Conservation (phyloP, 2,329 filamentous ascomycete species). For the Hypoxylon sp. region DNA sequence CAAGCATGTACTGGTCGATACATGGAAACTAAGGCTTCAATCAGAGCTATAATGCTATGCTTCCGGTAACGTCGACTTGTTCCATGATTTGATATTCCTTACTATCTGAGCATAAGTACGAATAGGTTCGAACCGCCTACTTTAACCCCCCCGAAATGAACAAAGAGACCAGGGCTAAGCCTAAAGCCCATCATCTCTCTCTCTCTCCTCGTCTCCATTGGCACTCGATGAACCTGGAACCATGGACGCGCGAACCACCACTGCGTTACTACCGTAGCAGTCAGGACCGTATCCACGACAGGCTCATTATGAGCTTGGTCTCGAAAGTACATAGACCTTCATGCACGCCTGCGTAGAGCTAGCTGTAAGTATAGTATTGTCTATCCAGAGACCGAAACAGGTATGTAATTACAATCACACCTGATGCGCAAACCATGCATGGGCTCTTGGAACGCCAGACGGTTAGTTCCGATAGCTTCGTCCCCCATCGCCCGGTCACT, state of each 20-base stretch:
- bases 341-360: constrained; percentile 7
- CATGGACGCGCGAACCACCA: constrained; percentile 35
- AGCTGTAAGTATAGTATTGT: constrained; percentile 2
- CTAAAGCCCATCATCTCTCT: background rate
- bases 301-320: background rate
- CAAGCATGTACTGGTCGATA: too few species aligned
- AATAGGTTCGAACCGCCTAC: constrained; percentile 17
- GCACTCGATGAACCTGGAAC: constrained; percentile 34
- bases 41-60: constrained; percentile 7
- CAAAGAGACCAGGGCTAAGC: background rate
- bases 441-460: constrained; percentile 27
- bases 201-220: constrained; percentile 15
- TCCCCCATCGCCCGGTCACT: constrained; percentile 18
- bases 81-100: constrained; percentile 17
- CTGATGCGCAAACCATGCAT: constrained; percentile 35
- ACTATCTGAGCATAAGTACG: constrained; percentile 1
- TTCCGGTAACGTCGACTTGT: constrained; percentile 14
- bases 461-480: constrained; percentile 30
- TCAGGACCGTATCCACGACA: constrained; percentile 23
- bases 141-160: background rate
- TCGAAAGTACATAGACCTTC: constrained; percentile 5
- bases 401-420: constrained; percentile 35
- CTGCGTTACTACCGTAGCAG: constrained; percentile 32
- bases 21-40: too few species aligned
- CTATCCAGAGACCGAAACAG: constrained; percentile 23